A percentile compares a stretch with the other conserved stretches of the same genome.
Evolutionary conservation across 345 rosid genomes (phyloP).

Genomic region (Eutrema japonicum): DNA sequence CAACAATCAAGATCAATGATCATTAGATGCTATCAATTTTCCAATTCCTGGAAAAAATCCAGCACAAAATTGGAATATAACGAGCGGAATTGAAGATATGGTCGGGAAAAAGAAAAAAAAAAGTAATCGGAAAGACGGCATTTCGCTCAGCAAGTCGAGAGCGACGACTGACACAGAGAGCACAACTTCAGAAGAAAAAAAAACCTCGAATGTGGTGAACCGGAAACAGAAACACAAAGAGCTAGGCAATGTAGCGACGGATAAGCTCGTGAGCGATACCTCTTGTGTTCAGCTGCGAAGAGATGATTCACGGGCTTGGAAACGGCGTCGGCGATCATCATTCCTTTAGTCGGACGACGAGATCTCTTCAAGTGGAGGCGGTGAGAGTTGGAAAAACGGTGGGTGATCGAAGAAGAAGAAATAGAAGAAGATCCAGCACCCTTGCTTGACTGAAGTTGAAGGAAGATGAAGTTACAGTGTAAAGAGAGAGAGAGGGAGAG

Average conservation of each 20-base stretch:
- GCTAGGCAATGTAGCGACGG: constrained; percentile 23
- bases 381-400: constrained; percentile 18
- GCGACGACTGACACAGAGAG: too few species aligned
- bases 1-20: constrained; percentile 12
- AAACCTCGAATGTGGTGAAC: background rate
- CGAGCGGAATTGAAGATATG: background rate
- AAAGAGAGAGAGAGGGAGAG: background rate
- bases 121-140: constrained; percentile 1
- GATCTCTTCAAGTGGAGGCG: constrained; percentile 38
- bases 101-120: background rate
- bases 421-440: constrained; percentile 31
- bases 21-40: background rate
- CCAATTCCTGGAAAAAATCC: background rate
- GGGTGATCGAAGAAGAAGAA: constrained; percentile 15
- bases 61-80: background rate
- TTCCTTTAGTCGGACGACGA: constrained; percentile 26
- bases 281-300: constrained; percentile 69
- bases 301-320: constrained; percentile 46
- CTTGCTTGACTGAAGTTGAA: constrained; percentile 41
- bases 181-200: background rate
- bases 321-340: constrained; percentile 53
- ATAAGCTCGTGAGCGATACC: constrained; percentile 48
- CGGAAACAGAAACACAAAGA: background rate
- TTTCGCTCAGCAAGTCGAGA: background rate
- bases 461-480: constrained; percentile 28